Evolutionary conservation across 352 stramenopile genomes (phyloP).

Genomic region (Globisporangium camurandrum): DNA sequence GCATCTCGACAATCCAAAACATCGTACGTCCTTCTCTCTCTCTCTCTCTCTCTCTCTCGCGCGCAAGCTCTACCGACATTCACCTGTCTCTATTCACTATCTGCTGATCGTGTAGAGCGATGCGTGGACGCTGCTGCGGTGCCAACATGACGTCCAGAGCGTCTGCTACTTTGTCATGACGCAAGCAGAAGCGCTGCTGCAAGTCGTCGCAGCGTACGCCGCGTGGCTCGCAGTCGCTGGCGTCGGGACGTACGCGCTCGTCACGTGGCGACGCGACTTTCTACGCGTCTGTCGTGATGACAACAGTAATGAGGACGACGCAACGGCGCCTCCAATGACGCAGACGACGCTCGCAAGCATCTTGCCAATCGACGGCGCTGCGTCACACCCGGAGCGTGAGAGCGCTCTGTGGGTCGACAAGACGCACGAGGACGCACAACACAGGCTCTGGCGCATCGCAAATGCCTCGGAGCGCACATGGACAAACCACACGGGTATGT

Average conservation of each 20-base stretch:
- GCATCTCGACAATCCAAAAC: slow-evolving; percentile 30
- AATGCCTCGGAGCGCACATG: slow-evolving; percentile 3
- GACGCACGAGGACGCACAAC: background rate
- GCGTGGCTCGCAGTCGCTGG: slow-evolving; percentile 25
- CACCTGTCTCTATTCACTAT: background rate
- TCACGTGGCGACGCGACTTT: slow-evolving; percentile 37
- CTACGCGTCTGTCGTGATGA: slow-evolving; percentile 4
- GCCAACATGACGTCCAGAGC: slow-evolving; percentile 29
- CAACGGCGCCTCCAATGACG: background rate
- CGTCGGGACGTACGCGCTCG: slow-evolving; percentile 24
- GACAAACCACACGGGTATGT: slow-evolving; percentile 6
- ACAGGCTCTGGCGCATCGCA: background rate
- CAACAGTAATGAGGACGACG: background rate
- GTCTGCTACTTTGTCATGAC: slow-evolving; percentile 32
- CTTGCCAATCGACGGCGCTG: slow-evolving; percentile 4
- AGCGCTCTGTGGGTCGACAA: no score
- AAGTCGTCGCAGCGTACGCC: slow-evolving; percentile 29
- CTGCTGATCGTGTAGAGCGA: slow-evolving; percentile 2
- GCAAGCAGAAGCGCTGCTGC: slow-evolving; percentile 24
- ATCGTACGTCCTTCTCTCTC: slow-evolving; percentile 11
- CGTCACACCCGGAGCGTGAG: slow-evolving; percentile 1
- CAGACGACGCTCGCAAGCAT: slow-evolving; percentile 6
- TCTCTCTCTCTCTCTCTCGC: background rate
- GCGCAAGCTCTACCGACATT: background rate
- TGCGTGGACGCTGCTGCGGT: slow-evolving; percentile 33